Evolutionary conservation across 1,284 basidiomycete genomes (phyloP).

Genomic region (Athelia psychrophila): DNA sequence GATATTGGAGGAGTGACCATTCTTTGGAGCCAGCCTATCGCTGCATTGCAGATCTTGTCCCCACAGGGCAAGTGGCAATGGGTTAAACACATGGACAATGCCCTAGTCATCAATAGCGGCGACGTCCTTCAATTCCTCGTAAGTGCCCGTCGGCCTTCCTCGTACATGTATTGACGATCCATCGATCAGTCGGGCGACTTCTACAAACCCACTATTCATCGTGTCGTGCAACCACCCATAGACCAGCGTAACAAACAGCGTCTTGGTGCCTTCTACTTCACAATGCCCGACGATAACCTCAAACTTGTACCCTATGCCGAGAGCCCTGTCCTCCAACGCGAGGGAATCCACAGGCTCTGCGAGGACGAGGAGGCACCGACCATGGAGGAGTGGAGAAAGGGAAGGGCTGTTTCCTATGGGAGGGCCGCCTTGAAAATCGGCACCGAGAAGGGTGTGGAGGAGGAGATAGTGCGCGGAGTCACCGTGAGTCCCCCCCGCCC

Average conservation of each 20-base stretch:
- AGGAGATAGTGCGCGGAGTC: constrained; percentile 37
- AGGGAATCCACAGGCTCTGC: constrained; percentile 28
- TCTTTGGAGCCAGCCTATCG: constrained; percentile 59
- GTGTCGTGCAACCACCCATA: constrained; percentile 40
- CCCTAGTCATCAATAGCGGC: constrained; percentile 50
- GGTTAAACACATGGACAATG: constrained; percentile 58
- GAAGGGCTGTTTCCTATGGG: constrained; percentile 36
- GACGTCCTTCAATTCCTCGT: constrained; percentile 21
- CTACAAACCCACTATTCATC: constrained; percentile 44
- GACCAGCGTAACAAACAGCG: constrained; percentile 42
- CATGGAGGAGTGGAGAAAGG: constrained; percentile 38
- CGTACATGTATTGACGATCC: too few relatives aligned
- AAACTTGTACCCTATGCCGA: constrained; percentile 26
- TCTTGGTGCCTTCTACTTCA: constrained; percentile 41
- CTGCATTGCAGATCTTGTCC: constrained; percentile 54
- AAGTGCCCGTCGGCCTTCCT: too few relatives aligned
- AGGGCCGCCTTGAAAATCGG: constrained; percentile 27
- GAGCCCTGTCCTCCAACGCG: constrained; percentile 27
- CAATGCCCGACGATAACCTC: constrained; percentile 25
- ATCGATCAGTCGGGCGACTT: constrained; percentile 34
- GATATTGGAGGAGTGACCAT: constrained; percentile 60
- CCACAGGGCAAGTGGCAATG: constrained; percentile 54
- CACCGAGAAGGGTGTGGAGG: constrained; percentile 32
- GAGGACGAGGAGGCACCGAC: constrained; percentile 32
- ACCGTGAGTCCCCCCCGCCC: background rate